Base-by-base conservation (phyloP, 2,329 filamentous ascomycete genomes). In the Aspergillus novofumigatus region DNA sequence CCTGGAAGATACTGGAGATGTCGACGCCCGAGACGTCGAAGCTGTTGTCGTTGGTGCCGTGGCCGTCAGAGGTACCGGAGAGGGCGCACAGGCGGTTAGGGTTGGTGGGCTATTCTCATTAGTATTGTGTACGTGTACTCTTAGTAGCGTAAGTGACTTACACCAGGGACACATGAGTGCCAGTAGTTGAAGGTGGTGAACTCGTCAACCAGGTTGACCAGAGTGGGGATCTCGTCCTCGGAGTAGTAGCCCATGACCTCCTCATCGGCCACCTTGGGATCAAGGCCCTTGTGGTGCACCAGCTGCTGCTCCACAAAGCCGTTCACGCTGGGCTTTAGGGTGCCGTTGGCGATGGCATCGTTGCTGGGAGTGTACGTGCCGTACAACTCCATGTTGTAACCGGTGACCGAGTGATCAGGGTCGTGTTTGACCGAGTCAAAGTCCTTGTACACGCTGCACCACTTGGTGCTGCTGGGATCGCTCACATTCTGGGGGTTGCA, bases 211-310 rank as follows among this genome's bases (percentile, higher is more conserved):
- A 78, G 58, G 14, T 65, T 53, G 25, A 69, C 72, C 54, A 78
- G 66, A 52, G 77, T 69, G 1, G 74, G 75, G 3, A 77, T 68
- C 63, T 77, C 67, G 0, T 67, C 67, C 59, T 75, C 72, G 3
- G 72, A 70, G 60, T 78, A 78, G 58, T 77, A 77, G 66, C 74
- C 72, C 58, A 78, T 68, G 49, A 76, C 75, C 62, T 77, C 69
- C 54, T 71, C 68, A 17, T 2, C 11, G 5, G 63, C 65, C 26
- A 69, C 57, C 17, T 64, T 54, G 49, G 69, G 68, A 52, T 62
- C 60, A 23, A 59, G 54, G 52, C 63, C 66, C 51, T 68, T 66
- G 26, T 77, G 73, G 14, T 59, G 52, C 8, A 66, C 64, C 23
- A 75, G 52, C 64, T 77, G 74, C 63, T 75, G 72, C 29, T 73